Base-by-base conservation (phyloP, 2,329 filamentous ascomycete species). In the Colletotrichum plurivorum region DNA sequence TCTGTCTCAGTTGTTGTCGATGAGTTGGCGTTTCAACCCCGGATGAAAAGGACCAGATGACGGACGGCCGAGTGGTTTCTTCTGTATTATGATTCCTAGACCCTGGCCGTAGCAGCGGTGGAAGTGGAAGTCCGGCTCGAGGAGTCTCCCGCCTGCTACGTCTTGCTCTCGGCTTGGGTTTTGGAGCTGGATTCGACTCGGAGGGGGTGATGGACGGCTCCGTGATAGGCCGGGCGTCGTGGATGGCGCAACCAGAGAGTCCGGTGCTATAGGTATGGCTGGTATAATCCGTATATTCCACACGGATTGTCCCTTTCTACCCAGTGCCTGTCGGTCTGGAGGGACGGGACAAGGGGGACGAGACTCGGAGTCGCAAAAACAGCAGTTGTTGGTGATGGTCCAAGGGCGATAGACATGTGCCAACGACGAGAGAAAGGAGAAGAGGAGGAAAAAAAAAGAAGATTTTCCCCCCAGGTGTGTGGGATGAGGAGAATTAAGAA, bases 191-290 rank as follows among this genome's bases (percentile, higher is more conserved):
- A 54, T 55, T 69, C 43, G 36, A 61, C 36, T 56, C 31, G 56
- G 55, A 27, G 27, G n/a, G n/a, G n/a, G 61, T 52, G 36, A 8
- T 57, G 36, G n/a, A 31, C 20, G 27, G 46, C 58, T 68, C 67
- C 63, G 67, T 58, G 54, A 63, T 63, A 70, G 57, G 63, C 31
- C 57, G 52, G 52, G 18, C 53, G 43, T 20, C 20, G 53, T 39
- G 20, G 63, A 58, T 63, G 48, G 64, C 58, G 39, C 62, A 18
- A 52, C 66, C 18, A 67, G 55, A 55, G 20, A 66, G 55, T 58
- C 58, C 58, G 63, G 63, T 63, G 52, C 58, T 70, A 58, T 53
- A 68, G 27, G 20, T 57, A 53, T 68, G 57, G 46, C 64, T 53
- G 64, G 58, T 63, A 63, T 58, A 58, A 20, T 22, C 51, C 56